Base-by-base conservation (phyloP, 257 asterid species). In the Cordia subcordata region DNA sequence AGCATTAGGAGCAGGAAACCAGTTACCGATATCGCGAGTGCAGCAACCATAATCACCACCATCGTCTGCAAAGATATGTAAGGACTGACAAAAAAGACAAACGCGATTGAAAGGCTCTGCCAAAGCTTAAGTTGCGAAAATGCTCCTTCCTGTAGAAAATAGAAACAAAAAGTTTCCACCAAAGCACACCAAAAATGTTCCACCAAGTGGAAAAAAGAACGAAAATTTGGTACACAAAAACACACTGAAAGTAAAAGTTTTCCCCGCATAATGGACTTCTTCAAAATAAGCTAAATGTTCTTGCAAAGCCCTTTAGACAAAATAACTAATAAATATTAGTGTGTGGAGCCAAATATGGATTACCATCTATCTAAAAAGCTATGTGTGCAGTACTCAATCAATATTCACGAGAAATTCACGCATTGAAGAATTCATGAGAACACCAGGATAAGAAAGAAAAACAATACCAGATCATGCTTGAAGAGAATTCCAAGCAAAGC, bases 121-220 rank as follows among this genome's bases (percentile, higher is more conserved):
- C 99, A 93, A 44, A 89, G 94, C 86, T 93, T 93, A 57, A 93
- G 84, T 81, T 88, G 97, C 13, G 99, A 88, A 78, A 92, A 92
- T 11, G 99, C 99, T 78, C 99, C 99, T 72, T 90, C 99, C 97
- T 92, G 87, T 75, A 57, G 42, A 33, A 57, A 54, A 62, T 10
- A 53, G 11, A 11, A 8, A 52, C 37, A 52, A 17, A 52, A 52
- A 21, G 13, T 11, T 52, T n/a, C n/a, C n/a, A n/a, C n/a, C n/a
- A n/a, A n/a, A n/a, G n/a, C n/a, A n/a, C n/a, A n/a, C n/a, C n/a
- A n/a, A n/a, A n/a, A n/a, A n/a, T n/a, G n/a, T n/a, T n/a, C n/a
- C n/a, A n/a, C n/a, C n/a, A n/a, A n/a, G n/a, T n/a, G n/a, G n/a
- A n/a, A n/a, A n/a, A 15, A 49, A 8, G 27, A 16, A 19, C 16